Evolutionary conservation across 495 filamentous ascomycete genomes (phyloP), one percentile per base, ranked within the genome.

Genomic region (Cercophora samala): DNA sequence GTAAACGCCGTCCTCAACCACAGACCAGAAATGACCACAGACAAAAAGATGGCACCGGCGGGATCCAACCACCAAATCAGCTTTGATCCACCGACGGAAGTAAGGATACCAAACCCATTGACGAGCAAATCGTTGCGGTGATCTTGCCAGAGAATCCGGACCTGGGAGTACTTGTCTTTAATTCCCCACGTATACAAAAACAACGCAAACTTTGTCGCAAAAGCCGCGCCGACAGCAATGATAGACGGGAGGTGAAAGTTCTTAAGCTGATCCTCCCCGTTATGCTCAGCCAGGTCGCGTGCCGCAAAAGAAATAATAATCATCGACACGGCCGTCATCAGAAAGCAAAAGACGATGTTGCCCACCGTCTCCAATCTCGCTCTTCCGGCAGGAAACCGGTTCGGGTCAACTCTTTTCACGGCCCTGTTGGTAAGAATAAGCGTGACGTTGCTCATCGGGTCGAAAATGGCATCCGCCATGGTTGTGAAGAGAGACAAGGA

Each of bases 401-500:
- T 86, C n/a, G 91, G 85, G 74, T 98, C 93, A 66, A 98, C 96
- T 58, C 85, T 87, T 70, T 89, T 89, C 70, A 97, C 90, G 64
- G 96, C 94, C 64, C 93, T 91, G 78, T 94, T 90, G 73, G 87
- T 92, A 26, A 97, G 79, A 59, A 98, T 91, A 4, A 99, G 84
- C 0, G 91, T 94, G 51, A 97, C 72, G 78, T 97, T 98, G 74
- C 90, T 93, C 75, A 96, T 72, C 18, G 96, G 96, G 76, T 99
- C 95, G 80, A 99, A 99, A 69, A 99, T 84, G 24, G 94, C 89
- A 77, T 99, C 95, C 42, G 93, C 95, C 91, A 97, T 97, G 62
- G 96, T 99, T 6, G 95, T 97, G 83, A 98, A 97, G 60, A 99
- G 87, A 5, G 94, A 97, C 52, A 98, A 85, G 5, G 93, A 97